Evolutionary conservation across 2,329 filamentous ascomycete species (phyloP).

Genomic region (Paraphoma chrysanthemicola): DNA sequence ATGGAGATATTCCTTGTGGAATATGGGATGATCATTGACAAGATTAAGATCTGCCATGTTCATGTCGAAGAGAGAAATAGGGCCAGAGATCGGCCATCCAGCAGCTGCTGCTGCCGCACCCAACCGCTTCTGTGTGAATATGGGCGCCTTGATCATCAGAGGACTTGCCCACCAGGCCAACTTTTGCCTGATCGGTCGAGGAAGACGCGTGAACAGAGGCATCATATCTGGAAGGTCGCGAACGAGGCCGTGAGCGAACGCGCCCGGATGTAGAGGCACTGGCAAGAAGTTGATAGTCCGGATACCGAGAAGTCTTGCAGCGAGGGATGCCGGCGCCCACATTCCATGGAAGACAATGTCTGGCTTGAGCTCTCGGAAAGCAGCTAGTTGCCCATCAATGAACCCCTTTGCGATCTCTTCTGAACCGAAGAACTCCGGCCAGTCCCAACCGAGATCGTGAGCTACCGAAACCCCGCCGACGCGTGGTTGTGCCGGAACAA

Average conservation of each 20-base stretch:
- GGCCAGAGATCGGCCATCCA: slow-evolving; percentile 37
- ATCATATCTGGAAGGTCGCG: slow-evolving; percentile 42
- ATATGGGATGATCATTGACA: slow-evolving; percentile 42
- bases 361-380: slow-evolving; percentile 35
- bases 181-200: slow-evolving; percentile 32
- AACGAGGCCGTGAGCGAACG: slow-evolving; percentile 36
- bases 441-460: slow-evolving; percentile 43
- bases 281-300: slow-evolving; percentile 43
- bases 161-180: slow-evolving; percentile 35
- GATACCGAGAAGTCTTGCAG: slow-evolving; percentile 38
- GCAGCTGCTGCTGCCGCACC: slow-evolving; percentile 36
- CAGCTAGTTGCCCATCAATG: slow-evolving; percentile 40
- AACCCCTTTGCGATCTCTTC: slow-evolving; percentile 39
- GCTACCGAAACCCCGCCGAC: slow-evolving; percentile 41
- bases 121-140: slow-evolving; percentile 40
- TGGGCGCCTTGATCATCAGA: slow-evolving; percentile 40
- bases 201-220: slow-evolving; percentile 39
- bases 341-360: slow-evolving; percentile 45
- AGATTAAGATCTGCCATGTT: slow-evolving; percentile 45
- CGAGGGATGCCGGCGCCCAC: slow-evolving; percentile 42
- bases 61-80: slow-evolving; percentile 44
- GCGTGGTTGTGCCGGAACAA: slow-evolving; percentile 38
- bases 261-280: slow-evolving; percentile 35
- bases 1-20: slow-evolving; percentile 39
- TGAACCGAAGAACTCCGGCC: slow-evolving; percentile 43